Evolutionary conservation across 306 rosid species (phyloP).

Genomic region (Quercus berberidifolia): DNA sequence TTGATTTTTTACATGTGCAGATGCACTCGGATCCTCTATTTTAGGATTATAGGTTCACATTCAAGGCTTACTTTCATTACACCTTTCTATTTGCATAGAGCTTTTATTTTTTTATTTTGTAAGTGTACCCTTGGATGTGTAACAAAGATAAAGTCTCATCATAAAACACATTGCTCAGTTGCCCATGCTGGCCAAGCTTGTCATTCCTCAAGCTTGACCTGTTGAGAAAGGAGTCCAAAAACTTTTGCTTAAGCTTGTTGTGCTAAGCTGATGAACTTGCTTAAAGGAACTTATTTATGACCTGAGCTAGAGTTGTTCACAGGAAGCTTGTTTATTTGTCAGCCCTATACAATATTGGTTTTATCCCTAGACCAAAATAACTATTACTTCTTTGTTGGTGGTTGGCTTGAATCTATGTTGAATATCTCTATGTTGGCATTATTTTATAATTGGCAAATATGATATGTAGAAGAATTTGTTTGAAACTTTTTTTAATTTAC

Average conservation of each 20-base stretch:
- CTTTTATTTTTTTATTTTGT: background rate
- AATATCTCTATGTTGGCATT: background rate
- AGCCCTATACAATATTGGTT: background rate
- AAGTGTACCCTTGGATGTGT: background rate
- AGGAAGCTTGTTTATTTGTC: background rate
- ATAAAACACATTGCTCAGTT: background rate
- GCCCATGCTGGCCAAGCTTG: background rate
- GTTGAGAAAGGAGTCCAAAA: conserved; percentile 8
- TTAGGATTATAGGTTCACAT: background rate
- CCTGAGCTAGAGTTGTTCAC: background rate
- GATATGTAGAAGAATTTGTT: background rate
- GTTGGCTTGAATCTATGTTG: background rate
- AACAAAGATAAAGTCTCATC: background rate
- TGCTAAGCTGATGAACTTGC: background rate
- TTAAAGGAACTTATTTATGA: background rate
- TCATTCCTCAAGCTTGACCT: conserved; percentile 14
- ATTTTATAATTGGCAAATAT: background rate
- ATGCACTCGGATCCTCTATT: background rate
- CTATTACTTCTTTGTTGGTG: background rate
- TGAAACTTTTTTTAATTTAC: background rate
- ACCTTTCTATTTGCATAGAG: background rate
- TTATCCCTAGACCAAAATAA: background rate
- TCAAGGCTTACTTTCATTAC: background rate
- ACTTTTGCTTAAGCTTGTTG: background rate
- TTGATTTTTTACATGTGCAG: background rate